phyloP scores from a whole-genome alignment of 257 asterid genomes.

The Capsicum pubescens region DNA sequence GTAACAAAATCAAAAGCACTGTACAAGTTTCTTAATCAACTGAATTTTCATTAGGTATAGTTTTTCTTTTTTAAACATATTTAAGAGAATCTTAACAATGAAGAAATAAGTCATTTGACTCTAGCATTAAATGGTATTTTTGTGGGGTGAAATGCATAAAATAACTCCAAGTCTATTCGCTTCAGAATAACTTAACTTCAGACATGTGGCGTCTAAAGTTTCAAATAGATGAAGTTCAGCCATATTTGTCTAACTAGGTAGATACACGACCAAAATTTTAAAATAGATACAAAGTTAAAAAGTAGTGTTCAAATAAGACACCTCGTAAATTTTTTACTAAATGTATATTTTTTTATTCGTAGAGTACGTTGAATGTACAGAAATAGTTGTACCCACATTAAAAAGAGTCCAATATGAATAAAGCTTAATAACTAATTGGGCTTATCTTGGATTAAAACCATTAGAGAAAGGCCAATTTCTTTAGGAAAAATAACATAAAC shows the following conservation, averaged over 20 bases:
- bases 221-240: not conserved
- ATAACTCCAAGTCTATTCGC: not conserved
- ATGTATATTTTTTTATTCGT: too few relatives aligned
- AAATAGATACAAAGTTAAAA: not conserved
- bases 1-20: not conserved
- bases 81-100: not conserved
- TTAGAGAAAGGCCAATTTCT: too few relatives aligned
- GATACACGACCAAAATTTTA: not conserved
- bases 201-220: not conserved
- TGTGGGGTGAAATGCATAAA: not conserved
- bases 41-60: not conserved
- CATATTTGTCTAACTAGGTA: not conserved
- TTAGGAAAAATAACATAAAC: too few relatives aligned
- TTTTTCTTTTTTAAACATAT: not conserved
- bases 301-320: not conserved
- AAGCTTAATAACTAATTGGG: conserved; percentile 1
- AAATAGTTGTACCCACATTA: not conserved
- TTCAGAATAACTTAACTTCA: not conserved
- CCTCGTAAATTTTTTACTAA: not conserved
- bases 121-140: not conserved
- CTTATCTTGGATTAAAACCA: not conserved
- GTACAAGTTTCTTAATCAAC: not conserved
- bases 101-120: not conserved
- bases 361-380: too few relatives aligned
- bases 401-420: not conserved